phyloP scores from a whole-genome alignment of 495 filamentous ascomycete genomes.

The Aspergillus avenaceus region DNA sequence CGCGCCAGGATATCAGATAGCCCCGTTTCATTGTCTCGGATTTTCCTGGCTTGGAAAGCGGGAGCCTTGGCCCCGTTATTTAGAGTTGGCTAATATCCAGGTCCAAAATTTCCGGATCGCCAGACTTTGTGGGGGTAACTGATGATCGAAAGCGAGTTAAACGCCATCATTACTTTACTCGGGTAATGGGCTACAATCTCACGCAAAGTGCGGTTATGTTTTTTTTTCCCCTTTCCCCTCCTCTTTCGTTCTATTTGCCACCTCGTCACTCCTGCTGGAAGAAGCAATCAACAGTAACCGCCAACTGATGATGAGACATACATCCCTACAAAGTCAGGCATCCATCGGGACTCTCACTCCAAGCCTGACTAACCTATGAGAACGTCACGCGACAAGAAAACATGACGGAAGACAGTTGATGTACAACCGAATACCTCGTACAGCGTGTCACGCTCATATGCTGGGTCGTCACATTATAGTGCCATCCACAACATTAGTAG shows the following conservation, averaged over 20 bases:
- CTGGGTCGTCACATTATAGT: conserved; percentile 10
- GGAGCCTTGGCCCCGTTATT: background rate
- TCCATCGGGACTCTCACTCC: background rate
- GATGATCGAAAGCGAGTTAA: background rate
- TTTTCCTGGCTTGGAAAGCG: background rate
- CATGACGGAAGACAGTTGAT: conserved; percentile 7
- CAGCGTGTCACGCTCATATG: conserved; percentile 11
- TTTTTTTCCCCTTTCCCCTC: background rate
- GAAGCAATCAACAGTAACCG: conserved; percentile 1
- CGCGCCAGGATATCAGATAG: background rate
- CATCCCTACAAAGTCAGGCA: conserved; percentile 12
- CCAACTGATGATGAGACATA: conserved; percentile 5
- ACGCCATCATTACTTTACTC: background rate
- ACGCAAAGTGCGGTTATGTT: background rate
- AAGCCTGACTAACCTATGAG: conserved; percentile 8
- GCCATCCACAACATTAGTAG: background rate
- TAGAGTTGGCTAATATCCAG: background rate
- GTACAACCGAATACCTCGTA: conserved; percentile 12
- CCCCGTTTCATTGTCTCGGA: background rate
- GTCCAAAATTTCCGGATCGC: conserved; percentile 8
- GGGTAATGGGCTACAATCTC: background rate
- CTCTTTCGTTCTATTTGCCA: background rate
- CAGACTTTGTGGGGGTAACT: background rate
- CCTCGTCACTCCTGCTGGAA: background rate
- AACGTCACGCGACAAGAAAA: conserved; percentile 9